Evolutionary conservation across 352 stramenopile genomes (phyloP), one percentile per base, ranked within the genome.

Genomic region (Thalassiosira exigua): DNA sequence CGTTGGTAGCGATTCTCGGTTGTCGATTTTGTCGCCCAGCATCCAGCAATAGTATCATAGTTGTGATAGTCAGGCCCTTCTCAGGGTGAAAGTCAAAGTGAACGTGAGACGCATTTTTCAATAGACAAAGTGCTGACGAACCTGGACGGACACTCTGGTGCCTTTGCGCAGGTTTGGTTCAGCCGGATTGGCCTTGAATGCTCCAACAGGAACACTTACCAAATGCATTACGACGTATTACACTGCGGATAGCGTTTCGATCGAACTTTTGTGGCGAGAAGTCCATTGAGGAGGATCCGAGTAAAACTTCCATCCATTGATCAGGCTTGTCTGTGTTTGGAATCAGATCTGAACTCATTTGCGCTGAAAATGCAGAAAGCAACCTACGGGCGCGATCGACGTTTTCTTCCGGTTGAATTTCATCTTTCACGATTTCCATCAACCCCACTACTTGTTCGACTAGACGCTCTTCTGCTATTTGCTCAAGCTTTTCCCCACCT

Each of bases 181-280:
- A n/a, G n/a, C n/a, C n/a, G n/a, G n/a, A n/a, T n/a, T n/a, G n/a
- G n/a, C n/a, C n/a, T n/a, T n/a, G n/a, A n/a, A n/a, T n/a, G n/a
- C n/a, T n/a, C n/a, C n/a, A n/a, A n/a, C n/a, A n/a, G n/a, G n/a
- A n/a, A n/a, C n/a, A n/a, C n/a, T n/a, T n/a, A n/a, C n/a, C 87
- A 71, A 92, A 92, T 9, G 82, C 84, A 78, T 92, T 92, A 14
- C 74, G 73, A 26, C 83, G 69, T 53, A 90, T 84, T 33, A 90
- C 90, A 12, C 62, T 69, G 7, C 85, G n/a, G 27, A 91, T 77
- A 2, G 61, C 72, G 30, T 87, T 62, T 14, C 68, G 64, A 1
- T 75, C 53, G 30, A 75, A 61, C n/a, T 67, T 56, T 5, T 27
- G 3, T 78, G 4, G 14, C 36, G 21, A 22, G 64, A n/a, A 41